Conservation (phyloP, 208 protist species). For the Leishmania braziliensis region DNA sequence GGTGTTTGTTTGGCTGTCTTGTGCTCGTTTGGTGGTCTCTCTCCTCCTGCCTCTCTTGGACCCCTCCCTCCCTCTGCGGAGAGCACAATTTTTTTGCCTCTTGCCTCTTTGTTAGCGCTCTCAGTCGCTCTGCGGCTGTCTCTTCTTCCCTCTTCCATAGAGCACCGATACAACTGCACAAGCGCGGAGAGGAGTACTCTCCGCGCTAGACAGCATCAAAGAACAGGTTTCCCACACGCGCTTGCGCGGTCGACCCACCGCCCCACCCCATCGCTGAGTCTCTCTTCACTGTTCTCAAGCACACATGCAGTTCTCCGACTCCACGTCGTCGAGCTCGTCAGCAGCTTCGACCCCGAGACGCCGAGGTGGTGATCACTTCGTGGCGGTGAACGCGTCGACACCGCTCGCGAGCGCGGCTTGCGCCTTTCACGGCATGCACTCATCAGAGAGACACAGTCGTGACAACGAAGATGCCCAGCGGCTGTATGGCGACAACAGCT, state of each 20-base stretch:
- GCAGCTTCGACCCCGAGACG: not conserved
- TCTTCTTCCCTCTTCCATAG: not conserved
- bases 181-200: not conserved
- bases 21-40: too few species aligned
- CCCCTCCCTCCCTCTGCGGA: not conserved
- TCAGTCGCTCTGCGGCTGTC: not conserved
- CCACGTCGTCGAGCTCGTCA: constrained; percentile 3
- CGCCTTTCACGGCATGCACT: constrained; percentile 8
- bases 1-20: too few species aligned
- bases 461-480: not conserved
- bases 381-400: not conserved
- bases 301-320: constrained; percentile 11
- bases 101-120: not conserved
- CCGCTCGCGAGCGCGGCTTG: constrained; percentile 17
- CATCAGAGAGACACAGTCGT: constrained; percentile 2
- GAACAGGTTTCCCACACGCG: not conserved
- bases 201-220: not conserved
- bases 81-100: not conserved
- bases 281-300: not conserved
- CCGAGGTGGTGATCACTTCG: not conserved
- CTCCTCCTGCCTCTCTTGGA: not conserved
- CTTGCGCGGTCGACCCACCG: not conserved
- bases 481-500: constrained; percentile 1
- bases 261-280: not conserved
- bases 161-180: not conserved